phyloP scores from a whole-genome alignment of 2,329 filamentous ascomycete species.

The Fusarium illudens region DNA sequence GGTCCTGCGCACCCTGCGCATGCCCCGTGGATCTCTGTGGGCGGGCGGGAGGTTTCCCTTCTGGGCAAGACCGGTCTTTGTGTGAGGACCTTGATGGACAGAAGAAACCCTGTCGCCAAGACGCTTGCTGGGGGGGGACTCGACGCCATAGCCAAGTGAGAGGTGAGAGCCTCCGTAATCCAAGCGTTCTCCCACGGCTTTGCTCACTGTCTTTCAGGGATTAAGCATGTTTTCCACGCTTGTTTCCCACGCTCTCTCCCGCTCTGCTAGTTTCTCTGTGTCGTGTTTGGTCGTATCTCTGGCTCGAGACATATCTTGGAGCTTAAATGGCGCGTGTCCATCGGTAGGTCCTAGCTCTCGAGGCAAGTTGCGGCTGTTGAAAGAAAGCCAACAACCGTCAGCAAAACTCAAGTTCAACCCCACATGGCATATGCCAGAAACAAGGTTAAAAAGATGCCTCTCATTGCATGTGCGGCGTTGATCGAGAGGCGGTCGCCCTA shows the following conservation, averaged over 20 bases:
- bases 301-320: not conserved
- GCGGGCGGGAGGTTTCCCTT: slow-evolving; percentile 23
- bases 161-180: slow-evolving; percentile 6
- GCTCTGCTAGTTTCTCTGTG: not conserved
- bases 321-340: not conserved
- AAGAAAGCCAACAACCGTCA: slow-evolving; percentile 1
- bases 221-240: not conserved
- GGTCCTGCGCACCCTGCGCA: not conserved
- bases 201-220: not conserved
- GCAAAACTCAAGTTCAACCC: not conserved
- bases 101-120: slow-evolving; percentile 32
- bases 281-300: not conserved
- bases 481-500: not conserved
- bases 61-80: slow-evolving; percentile 9
- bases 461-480: not conserved
- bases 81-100: slow-evolving; percentile 37
- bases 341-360: not conserved
- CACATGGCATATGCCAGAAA: slow-evolving; percentile 23
- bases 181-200: slow-evolving; percentile 2
- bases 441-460: slow-evolving; percentile 29
- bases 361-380: slow-evolving; percentile 19
- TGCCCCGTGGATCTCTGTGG: slow-evolving; percentile 10
- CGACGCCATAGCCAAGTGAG: not conserved
- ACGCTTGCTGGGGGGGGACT: slow-evolving; percentile 1
- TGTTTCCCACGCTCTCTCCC: not conserved